Percentiles rank a stretch among this genome's conserved stretches.
Conservation (phyloP, 2,329 filamentous ascomycete species). For the Grosmannia serpens region DNA sequence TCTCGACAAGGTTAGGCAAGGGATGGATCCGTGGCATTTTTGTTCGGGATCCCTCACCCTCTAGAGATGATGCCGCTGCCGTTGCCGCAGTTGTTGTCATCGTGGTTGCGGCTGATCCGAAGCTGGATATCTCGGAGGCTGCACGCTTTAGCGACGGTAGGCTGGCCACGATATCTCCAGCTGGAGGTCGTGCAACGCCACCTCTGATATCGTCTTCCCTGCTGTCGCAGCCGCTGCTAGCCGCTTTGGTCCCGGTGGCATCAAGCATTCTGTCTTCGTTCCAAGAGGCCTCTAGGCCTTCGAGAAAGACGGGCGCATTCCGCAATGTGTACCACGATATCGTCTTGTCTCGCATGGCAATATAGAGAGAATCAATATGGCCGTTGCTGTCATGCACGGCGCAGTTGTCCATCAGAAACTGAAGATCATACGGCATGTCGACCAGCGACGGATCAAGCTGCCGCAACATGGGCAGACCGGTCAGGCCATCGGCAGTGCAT, state of each 20-base stretch:
- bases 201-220: conserved; percentile 10
- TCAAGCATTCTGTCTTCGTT: conserved; percentile 39
- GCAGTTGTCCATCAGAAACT: conserved; percentile 41
- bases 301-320: conserved; percentile 33
- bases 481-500: conserved; percentile 41
- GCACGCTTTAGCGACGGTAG: conserved; percentile 36
- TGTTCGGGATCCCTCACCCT: conserved; percentile 16
- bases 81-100: conserved; percentile 12
- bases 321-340: conserved; percentile 45
- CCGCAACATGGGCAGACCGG: conserved; percentile 48
- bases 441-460: conserved; percentile 34
- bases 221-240: conserved; percentile 18
- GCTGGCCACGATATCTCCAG: conserved; percentile 32
- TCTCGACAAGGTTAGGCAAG: conserved; percentile 24
- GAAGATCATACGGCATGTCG: conserved; percentile 31
- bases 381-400: conserved; percentile 43
- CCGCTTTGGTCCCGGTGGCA: conserved; percentile 20
- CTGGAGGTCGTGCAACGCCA: conserved; percentile 23
- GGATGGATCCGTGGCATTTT: conserved; percentile 28
- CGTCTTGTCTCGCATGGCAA: conserved; percentile 41
- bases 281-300: conserved; percentile 45
- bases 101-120: conserved; percentile 22
- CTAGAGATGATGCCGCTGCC: conserved; percentile 14
- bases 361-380: conserved; percentile 47
- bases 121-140: conserved; percentile 39